Conservation (phyloP, 2,329 filamentous ascomycete genomes). For the Pseudogymnoascus sp. region DNA sequence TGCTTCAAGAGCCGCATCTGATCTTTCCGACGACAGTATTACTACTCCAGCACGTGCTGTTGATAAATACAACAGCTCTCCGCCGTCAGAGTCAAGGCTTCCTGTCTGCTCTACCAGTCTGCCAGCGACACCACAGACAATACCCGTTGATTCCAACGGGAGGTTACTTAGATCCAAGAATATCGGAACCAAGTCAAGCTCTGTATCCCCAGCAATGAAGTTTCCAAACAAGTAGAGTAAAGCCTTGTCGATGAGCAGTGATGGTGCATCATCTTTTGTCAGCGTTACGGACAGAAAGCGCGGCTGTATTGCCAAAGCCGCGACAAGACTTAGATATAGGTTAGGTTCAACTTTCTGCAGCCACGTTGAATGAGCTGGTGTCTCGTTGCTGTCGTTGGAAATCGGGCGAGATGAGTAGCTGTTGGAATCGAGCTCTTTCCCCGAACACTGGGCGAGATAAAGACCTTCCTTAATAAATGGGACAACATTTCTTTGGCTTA, state of each 20-base stretch:
- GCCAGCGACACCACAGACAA: constrained; percentile 88
- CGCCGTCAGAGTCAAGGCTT: constrained; percentile 21
- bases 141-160: constrained; percentile 82
- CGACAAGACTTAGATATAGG: constrained; percentile 54
- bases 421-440: constrained; percentile 32
- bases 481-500: constrained; percentile 67
- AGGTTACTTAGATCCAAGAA: constrained; percentile 75
- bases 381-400: constrained; percentile 27
- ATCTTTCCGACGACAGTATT: constrained; percentile 68
- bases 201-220: constrained; percentile 66
- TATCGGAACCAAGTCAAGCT: constrained; percentile 70
- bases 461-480: constrained; percentile 63
- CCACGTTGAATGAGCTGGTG: constrained; percentile 35
- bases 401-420: constrained; percentile 31
- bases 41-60: constrained; percentile 85
- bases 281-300: constrained; percentile 67
- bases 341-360: constrained; percentile 53
- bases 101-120: constrained; percentile 66
- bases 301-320: constrained; percentile 52
- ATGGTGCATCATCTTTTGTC: constrained; percentile 65
- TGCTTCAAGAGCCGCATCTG: constrained; percentile 64
- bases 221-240: constrained; percentile 60
- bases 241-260: constrained; percentile 61
- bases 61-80: constrained; percentile 84
- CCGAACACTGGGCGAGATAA: constrained; percentile 74